Base-by-base conservation (phyloP, 2,329 filamentous ascomycete genomes). In the Rhexocercosporidium sp. region DNA sequence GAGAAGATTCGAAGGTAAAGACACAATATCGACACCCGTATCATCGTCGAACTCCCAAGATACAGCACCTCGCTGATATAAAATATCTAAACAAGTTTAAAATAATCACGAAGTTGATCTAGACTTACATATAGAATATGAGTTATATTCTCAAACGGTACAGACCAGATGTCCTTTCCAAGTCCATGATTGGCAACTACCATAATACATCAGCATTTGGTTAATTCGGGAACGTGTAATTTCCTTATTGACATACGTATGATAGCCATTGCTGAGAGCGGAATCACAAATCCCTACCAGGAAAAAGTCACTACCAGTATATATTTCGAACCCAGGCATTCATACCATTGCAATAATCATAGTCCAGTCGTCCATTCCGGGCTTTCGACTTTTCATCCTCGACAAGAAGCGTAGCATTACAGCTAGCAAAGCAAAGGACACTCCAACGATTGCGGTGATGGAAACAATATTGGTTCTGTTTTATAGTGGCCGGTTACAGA, bases 1-100 rank as follows among this genome's bases (percentile, higher is more conserved):
- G 70, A 66, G 53, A 72, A 72, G 20, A 72, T 65, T 16, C 64
- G 62, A 39, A 72, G 70, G 57, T 70, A 72, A 54, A 72, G 62
- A n/a, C 59, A 66, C n/a, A 70, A 44, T 37, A 72, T 69, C 20
- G 63, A 69, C 9, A 70, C 49, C 39, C 59, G 67, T 25, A 70
- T 60, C 8, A 72, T n/a, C 22, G 25, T 64, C 12, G 70, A 44
- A 53, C 66, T 68, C 8, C 51, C 37, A 31, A 72, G 59, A 59
- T 72, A 72, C 0, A 72, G 56, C 27, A 72, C 22, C 53, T 72
- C 66, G 41, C 65, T 20, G 18, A 56, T 63, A 25, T 67, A 71
- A 37, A 66, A 71, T 61, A 71, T 64, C 67, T 71, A 47, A 47
- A 47, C 46, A 47, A 47, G 20, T 47, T 47, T 47, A 47, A 8